Percentiles rank a stretch among this genome's conserved stretches.
Conservation (phyloP, 179 eudicot species). For the Gypsophila paniculata region DNA sequence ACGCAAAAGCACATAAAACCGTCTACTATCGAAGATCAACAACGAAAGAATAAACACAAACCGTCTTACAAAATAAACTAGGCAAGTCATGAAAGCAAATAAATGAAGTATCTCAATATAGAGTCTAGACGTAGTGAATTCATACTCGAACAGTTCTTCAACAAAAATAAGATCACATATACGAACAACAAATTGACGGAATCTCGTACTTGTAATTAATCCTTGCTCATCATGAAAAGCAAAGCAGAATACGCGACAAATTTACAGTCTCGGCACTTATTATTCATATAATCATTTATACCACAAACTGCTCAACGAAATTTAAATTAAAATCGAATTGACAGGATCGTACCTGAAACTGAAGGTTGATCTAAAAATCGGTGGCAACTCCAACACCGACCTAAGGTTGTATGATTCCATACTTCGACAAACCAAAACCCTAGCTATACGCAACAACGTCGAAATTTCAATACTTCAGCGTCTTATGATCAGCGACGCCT, state of each 20-base stretch:
- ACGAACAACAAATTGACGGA: not conserved
- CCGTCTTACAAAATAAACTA: not conserved
- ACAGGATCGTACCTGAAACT: constrained; percentile 57
- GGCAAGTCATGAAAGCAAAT: not conserved
- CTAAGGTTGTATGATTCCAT: constrained; percentile 70
- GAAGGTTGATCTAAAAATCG: constrained; percentile 63
- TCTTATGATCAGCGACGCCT: not conserved
- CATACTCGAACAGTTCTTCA: not conserved
- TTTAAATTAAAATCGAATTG: not conserved
- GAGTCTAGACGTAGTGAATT: not conserved
- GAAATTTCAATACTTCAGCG: not conserved
- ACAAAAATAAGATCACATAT: not conserved
- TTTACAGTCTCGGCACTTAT: not conserved
- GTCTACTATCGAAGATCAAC: not conserved
- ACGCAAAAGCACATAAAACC: not conserved
- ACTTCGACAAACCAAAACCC: constrained; percentile 13
- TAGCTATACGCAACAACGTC: constrained; percentile 15
- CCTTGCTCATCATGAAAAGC: too few species aligned
- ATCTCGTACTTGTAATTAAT: not conserved
- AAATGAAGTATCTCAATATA: not conserved
- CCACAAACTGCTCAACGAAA: not conserved
- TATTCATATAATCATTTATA: not conserved
- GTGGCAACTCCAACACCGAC: constrained; percentile 78
- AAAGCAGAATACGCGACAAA: not conserved
- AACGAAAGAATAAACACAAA: not conserved